phyloP scores from a whole-genome alignment of 805 yeast species.

The Yamadazyma tumulicola region DNA sequence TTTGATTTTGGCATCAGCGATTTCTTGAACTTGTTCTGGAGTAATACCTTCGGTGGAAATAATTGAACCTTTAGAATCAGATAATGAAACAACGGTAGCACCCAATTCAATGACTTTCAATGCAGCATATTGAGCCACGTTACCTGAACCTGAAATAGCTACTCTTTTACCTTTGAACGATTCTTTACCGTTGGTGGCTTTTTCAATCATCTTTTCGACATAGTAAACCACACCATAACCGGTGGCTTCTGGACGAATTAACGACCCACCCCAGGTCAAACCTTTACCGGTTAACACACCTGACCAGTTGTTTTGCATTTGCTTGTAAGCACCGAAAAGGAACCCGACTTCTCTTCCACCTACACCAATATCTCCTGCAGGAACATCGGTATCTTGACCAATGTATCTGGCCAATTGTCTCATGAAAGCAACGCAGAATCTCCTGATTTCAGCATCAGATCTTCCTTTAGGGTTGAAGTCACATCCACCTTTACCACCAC shows the following conservation, averaged over 20 bases:
- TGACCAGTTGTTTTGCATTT: conserved; percentile 85
- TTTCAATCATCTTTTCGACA: conserved; percentile 96
- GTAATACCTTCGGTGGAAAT: conserved; percentile 80
- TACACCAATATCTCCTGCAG: conserved; percentile 99
- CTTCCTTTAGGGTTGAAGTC: conserved; percentile 97
- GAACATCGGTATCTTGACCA: conserved; percentile 96
- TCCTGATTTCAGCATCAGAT: conserved; percentile 90
- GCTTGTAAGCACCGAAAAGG: conserved; percentile 96
- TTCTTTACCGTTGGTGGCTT: conserved; percentile 87
- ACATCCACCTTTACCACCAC: conserved; percentile 99
- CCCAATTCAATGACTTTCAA: conserved; percentile 96
- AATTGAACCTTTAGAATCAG: conserved; percentile 92
- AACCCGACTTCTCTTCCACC: conserved; percentile 95
- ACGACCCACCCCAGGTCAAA: conserved; percentile 97
- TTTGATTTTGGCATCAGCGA: conserved; percentile 75
- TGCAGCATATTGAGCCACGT: conserved; percentile 99
- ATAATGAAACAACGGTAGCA: conserved; percentile 87
- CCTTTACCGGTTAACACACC: conserved; percentile 99
- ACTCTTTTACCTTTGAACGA: conserved; percentile 90
- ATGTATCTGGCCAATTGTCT: conserved; percentile 92
- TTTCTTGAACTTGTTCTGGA: conserved; percentile 69
- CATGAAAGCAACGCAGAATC: conserved; percentile 96
- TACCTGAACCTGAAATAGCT: conserved; percentile 97
- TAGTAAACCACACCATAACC: conserved; percentile 97
- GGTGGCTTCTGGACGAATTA: conserved; percentile 98